Conservation (phyloP, 352 stramenopile genomes). For the Phytophthora crassamura region DNA sequence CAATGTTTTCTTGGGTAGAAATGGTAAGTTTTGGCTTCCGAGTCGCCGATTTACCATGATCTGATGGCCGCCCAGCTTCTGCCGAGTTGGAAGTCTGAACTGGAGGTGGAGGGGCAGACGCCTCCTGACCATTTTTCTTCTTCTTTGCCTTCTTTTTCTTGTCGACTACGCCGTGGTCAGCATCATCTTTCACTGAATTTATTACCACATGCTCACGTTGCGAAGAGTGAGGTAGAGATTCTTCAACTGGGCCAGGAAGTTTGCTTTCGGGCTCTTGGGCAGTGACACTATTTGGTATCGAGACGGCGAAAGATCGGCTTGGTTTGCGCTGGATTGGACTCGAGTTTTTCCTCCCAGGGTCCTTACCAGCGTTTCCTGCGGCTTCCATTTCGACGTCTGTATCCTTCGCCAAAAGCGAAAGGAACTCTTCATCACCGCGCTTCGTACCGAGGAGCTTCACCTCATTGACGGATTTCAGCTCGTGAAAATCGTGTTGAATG, state of each 20-base stretch:
- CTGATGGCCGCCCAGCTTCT: neutral
- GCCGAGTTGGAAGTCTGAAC: neutral
- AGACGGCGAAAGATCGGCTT: conserved; percentile 25
- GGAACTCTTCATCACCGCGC: conserved; percentile 65
- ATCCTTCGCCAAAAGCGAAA: conserved; percentile 57
- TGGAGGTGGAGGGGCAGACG: neutral
- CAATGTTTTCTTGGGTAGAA: neutral
- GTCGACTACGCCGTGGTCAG: conserved; percentile 1
- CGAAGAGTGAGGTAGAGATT: neutral
- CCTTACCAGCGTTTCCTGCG: neutral
- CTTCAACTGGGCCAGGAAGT: conserved; percentile 15
- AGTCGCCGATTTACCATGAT: neutral
- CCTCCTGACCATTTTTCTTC: conserved; percentile 17
- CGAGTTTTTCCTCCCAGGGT: conserved; percentile 21
- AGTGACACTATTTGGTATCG: neutral
- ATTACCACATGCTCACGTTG: neutral
- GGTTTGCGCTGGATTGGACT: conserved; percentile 48
- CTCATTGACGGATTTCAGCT: conserved; percentile 62
- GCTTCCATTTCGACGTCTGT: conserved; percentile 30
- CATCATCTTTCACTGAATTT: conserved; percentile 7
- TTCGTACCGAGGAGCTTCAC: conserved; percentile 53
- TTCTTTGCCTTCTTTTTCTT: conserved; percentile 36
- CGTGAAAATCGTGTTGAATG: conserved; percentile 73
- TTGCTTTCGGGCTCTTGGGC: conserved; percentile 4
- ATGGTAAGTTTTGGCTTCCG: conserved; percentile 30